Base-by-base conservation (phyloP, 306 rosid genomes). In the Sicyos edulis region DNA sequence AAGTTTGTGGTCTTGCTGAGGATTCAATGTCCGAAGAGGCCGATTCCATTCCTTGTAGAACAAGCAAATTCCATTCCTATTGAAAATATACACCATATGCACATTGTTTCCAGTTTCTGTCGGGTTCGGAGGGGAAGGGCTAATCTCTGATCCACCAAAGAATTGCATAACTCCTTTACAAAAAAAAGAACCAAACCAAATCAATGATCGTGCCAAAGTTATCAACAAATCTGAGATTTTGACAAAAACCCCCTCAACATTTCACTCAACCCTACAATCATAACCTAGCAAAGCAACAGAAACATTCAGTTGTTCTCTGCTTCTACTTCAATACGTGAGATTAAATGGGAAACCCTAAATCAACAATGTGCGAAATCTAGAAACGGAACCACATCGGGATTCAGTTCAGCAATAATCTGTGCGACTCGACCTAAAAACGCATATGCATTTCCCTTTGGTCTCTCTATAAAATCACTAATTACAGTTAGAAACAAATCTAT, bases 41-140 rank as follows among this genome's bases (percentile, higher is more conserved):
- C 97, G 97, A 81, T 87, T 89, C 99, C 97, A 93, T 70, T 93
- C 99, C 60, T 92, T 79, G 79, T 93, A 93, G 44, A 91, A 92
- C 86, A 95, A 77, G 83, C 99, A 95, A 32, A 89, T 78, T 64
- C 99, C 99, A 81, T 86, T 95, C 49, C 97, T 81, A 61, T 91
- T 86, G 88, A 95, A 95, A 6, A 91, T 80, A 78, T 93, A 91
- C 78, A 93, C 83, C 99, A 93, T 91, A 79, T 95, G 96, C 1
- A 88, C 96, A 80, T 95, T 95, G 87, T 91, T 91, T 66, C 96
- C 96, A 8, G 92, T 77, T 20, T 87, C 91, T 51, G 97, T 84
- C 0, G 90, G 87, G 7, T 77, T 86, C 59, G 99, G 92, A 12
- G 96, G 99, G 50, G 91, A 95, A n/a, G 99, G 99, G 75, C 96